Evolutionary conservation across 164 flowering plant genomes (phyloP).

Genomic region (Umbilicus rupestris): DNA sequence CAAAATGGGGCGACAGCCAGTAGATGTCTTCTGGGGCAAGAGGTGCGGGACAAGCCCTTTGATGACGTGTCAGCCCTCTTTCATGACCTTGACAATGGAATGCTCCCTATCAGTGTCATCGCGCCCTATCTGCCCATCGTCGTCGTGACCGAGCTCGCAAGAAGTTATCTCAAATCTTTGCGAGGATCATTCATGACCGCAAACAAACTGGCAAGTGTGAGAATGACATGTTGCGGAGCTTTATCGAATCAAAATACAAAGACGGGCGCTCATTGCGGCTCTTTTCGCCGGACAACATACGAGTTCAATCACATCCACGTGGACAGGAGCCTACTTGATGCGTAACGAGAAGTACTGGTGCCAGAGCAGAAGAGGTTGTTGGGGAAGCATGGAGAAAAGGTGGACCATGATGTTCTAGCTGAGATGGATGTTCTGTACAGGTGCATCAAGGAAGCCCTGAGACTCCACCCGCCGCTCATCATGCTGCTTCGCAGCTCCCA

Average conservation of each 20-base stretch:
- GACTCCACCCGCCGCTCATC: constrained; percentile 93
- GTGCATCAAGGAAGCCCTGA: constrained; percentile 82
- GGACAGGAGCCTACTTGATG: constrained; percentile 95
- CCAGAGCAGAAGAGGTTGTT: constrained; percentile 70
- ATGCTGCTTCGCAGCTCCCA: constrained; percentile 80
- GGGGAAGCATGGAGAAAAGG: constrained; percentile 51
- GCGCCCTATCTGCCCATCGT: constrained; percentile 82
- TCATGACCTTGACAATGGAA: constrained; percentile 93
- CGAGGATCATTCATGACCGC: constrained; percentile 61
- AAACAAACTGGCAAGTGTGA: constrained; percentile 47
- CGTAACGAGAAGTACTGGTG: constrained; percentile 37
- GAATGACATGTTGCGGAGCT: constrained; percentile 86
- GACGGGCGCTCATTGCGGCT: constrained; percentile 97
- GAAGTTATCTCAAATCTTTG: constrained; percentile 68
- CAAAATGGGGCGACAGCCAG: constrained; percentile 99
- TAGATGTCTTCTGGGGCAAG: constrained; percentile 83
- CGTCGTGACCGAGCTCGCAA: constrained; percentile 80
- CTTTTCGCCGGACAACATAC: constrained; percentile 98
- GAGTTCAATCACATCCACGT: constrained; percentile 86
- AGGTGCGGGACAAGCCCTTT: constrained; percentile 83
- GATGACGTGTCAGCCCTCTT: constrained; percentile 89
- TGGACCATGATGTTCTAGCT: constrained; percentile 78
- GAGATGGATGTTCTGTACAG: constrained; percentile 88
- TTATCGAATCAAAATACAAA: constrained; percentile 86
- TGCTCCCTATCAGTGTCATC: constrained; percentile 90